These are phyloP conservation scores for Rhynchospora breviuscula DNA, from an alignment of 176 grass and related monocot species.

Conservation along the genomic window DNA sequence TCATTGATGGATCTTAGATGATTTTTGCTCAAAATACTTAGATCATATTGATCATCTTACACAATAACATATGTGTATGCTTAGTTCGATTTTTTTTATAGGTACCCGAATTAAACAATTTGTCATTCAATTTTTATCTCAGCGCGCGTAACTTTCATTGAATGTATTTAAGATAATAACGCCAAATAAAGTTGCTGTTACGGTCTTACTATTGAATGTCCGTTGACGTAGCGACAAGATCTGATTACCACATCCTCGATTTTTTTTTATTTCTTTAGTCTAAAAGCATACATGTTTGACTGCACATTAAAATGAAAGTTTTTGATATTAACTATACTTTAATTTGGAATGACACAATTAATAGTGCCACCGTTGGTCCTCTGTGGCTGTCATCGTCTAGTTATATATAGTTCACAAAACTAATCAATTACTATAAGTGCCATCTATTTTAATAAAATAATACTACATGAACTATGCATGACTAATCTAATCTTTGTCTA, in stretches of 20 bases:
- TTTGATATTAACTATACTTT: background rate
- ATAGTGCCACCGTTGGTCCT: too few species aligned
- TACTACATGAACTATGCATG: background rate
- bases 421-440: background rate
- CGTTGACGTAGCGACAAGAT: background rate
- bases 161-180: background rate
- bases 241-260: background rate
- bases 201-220: background rate
- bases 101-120: background rate
- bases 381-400: too few species aligned
- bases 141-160: background rate
- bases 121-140: background rate
- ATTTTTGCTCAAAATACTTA: background rate
- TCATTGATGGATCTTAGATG: background rate
- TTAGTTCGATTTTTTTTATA: background rate
- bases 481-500: background rate
- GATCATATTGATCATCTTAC: background rate
- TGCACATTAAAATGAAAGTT: too few species aligned
- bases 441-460: background rate
- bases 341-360: too few species aligned
- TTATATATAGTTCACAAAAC: background rate
- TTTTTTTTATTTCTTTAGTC: background rate
- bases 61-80: too few species aligned
- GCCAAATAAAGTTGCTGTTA: background rate
- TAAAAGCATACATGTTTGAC: background rate